Conservation (phyloP, 1,284 basidiomycete genomes). For the Apiotrichum brassicae region DNA sequence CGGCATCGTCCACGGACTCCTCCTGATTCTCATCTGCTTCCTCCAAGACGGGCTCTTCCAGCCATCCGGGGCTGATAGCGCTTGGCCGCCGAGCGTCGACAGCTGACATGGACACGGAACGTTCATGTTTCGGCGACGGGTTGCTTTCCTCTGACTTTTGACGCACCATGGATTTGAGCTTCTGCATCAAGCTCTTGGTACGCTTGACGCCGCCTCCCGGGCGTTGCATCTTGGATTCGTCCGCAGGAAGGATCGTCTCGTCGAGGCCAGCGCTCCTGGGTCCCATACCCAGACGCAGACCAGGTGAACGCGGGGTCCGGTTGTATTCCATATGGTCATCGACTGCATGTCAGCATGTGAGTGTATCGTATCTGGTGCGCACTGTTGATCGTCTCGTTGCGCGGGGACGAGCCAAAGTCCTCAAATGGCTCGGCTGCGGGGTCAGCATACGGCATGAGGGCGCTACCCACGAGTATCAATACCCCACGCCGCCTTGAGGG, state of each 20-base stretch:
- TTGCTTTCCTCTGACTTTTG: slow-evolving; percentile 9
- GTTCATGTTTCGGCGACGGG: slow-evolving; percentile 1
- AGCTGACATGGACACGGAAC: slow-evolving; percentile 22
- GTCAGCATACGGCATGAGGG: slow-evolving; percentile 13
- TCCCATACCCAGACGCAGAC: slow-evolving; percentile 16
- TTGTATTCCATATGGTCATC: slow-evolving; percentile 16
- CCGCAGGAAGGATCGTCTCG: slow-evolving; percentile 5
- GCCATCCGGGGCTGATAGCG: slow-evolving; percentile 1
- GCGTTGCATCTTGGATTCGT: neutral
- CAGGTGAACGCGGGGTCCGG: slow-evolving; percentile 29
- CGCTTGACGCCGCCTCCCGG: slow-evolving; percentile 40
- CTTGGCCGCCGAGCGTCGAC: slow-evolving; percentile 3
- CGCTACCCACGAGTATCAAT: slow-evolving; percentile 42
- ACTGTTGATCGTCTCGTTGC: slow-evolving; percentile 31
- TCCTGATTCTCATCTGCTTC: slow-evolving; percentile 1
- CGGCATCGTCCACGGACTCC: too few relatives aligned
- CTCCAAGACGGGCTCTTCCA: slow-evolving; percentile 6
- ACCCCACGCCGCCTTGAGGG: slow-evolving; percentile 47
- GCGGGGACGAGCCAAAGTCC: slow-evolving; percentile 43
- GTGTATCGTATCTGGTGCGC: slow-evolving; percentile 1
- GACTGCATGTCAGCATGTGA: slow-evolving; percentile 15
- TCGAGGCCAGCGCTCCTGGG: neutral
- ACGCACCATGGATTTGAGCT: slow-evolving; percentile 48
- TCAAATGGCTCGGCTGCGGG: slow-evolving; percentile 45
- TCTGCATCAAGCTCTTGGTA: slow-evolving; percentile 48